These are phyloP conservation scores for Amniculicola lignicola DNA, from an alignment of 495 filamentous ascomycete species.

Conservation along the genomic window DNA sequence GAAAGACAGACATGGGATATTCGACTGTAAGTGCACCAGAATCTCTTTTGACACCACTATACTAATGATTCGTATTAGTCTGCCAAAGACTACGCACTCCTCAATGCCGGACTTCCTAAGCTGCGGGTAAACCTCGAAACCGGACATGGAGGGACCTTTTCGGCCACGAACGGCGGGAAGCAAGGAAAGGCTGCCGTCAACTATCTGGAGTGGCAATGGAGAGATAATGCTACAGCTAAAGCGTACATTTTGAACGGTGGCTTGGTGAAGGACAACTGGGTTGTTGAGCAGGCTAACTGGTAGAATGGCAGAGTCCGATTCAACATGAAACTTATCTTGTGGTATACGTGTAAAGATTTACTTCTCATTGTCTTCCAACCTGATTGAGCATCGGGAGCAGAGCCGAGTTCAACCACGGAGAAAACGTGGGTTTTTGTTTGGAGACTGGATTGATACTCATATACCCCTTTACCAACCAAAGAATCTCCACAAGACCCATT, in stretches of 20 bases:
- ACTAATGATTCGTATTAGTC: slow-evolving; percentile 7
- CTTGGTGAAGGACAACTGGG: slow-evolving; percentile 41
- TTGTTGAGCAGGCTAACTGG: slow-evolving; percentile 27
- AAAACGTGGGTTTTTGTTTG: too few relatives aligned
- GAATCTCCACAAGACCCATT: too few relatives aligned
- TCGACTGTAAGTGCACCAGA: slow-evolving; percentile 6
- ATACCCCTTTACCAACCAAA: too few relatives aligned
- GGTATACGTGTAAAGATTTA: too few relatives aligned
- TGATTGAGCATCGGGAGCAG: too few relatives aligned
- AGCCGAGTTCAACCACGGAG: too few relatives aligned
- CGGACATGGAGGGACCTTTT: slow-evolving; percentile 20
- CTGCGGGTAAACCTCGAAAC: slow-evolving; percentile 19
- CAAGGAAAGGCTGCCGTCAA: slow-evolving; percentile 20
- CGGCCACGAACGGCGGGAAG: slow-evolving; percentile 24
- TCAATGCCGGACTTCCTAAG: slow-evolving; percentile 16
- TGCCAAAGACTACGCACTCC: slow-evolving; percentile 11
- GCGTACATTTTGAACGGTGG: slow-evolving; percentile 33
- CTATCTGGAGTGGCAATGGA: slow-evolving; percentile 24
- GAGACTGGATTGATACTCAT: too few relatives aligned
- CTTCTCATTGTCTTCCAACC: too few relatives aligned
- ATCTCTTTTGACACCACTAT: background rate
- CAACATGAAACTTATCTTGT: too few relatives aligned
- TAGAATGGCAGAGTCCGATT: too few relatives aligned
- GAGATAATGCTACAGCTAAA: slow-evolving; percentile 32
- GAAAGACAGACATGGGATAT: slow-evolving; percentile 21